Conservation (phyloP, 306 rosid species). For the Casuarina equisetifolia region DNA sequence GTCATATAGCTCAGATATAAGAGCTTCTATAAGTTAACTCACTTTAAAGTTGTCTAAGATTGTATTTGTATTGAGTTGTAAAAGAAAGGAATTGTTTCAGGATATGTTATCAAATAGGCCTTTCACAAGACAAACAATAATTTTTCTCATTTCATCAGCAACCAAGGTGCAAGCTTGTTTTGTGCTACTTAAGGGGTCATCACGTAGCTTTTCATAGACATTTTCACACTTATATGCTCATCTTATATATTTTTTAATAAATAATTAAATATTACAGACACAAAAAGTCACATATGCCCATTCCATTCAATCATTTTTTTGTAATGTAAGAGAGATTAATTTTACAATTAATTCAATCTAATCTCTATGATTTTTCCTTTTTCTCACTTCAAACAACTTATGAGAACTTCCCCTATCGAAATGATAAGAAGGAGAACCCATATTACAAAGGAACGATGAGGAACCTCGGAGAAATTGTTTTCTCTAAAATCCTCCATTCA, state of each 20-base stretch:
- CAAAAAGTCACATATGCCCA: background rate
- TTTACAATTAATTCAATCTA: background rate
- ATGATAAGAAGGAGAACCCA: conserved; percentile 81
- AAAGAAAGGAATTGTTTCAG: too few species aligned
- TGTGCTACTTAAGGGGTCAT: background rate
- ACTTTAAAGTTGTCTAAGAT: too few species aligned
- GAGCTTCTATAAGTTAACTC: background rate
- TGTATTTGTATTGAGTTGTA: too few species aligned
- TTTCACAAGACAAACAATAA: background rate
- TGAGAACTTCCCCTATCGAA: conserved; percentile 85
- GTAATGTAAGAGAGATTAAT: background rate
- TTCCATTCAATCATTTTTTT: background rate
- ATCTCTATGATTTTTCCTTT: background rate
- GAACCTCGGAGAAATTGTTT: conserved; percentile 57
- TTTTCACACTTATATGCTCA: background rate
- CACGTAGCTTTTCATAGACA: background rate
- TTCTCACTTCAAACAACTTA: conserved; percentile 74
- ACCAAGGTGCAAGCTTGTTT: background rate
- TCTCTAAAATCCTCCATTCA: conserved; percentile 56
- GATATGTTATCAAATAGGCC: too few species aligned
- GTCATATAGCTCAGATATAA: background rate
- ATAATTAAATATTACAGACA: background rate
- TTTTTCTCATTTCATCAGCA: background rate
- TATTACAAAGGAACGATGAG: conserved; percentile 51
- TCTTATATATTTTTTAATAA: background rate